These are phyloP conservation scores for Colletotrichum scovillei DNA, from an alignment of 2,329 filamentous ascomycete genomes.

Conservation along the genomic window DNA sequence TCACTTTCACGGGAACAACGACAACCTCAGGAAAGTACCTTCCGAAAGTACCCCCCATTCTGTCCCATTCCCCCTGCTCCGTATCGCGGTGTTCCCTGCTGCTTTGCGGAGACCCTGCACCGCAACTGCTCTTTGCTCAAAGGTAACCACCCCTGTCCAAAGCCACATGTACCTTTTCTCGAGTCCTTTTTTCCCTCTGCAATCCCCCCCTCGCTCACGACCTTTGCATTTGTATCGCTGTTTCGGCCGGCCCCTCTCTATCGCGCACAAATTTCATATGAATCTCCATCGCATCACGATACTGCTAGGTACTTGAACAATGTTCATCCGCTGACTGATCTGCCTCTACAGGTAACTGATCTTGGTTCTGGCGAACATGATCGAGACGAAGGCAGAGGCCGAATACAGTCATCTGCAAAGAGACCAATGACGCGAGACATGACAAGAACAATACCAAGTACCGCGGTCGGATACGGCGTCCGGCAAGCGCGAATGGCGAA, in stretches of 20 bases:
- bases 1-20: conserved; percentile 1
- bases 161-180: not conserved
- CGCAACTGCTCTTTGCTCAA: not conserved
- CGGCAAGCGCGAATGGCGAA: not conserved
- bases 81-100: not conserved
- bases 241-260: not conserved
- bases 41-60: not conserved
- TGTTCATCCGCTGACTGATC: not conserved
- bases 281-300: not conserved
- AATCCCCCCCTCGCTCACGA: not conserved
- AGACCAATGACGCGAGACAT: not conserved
- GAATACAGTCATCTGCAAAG: not conserved
- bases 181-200: not conserved
- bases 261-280: not conserved
- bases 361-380: not conserved
- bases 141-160: not conserved
- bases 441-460: not conserved
- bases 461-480: not conserved
- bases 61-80: not conserved
- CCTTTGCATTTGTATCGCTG: not conserved
- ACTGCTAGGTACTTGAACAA: not conserved
- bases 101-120: conserved; percentile 3
- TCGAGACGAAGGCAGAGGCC: not conserved
- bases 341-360: not conserved
- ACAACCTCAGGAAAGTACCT: not conserved